Base-by-base conservation (phyloP, 345 rosid genomes). In the Bruguiera sexangula region DNA sequence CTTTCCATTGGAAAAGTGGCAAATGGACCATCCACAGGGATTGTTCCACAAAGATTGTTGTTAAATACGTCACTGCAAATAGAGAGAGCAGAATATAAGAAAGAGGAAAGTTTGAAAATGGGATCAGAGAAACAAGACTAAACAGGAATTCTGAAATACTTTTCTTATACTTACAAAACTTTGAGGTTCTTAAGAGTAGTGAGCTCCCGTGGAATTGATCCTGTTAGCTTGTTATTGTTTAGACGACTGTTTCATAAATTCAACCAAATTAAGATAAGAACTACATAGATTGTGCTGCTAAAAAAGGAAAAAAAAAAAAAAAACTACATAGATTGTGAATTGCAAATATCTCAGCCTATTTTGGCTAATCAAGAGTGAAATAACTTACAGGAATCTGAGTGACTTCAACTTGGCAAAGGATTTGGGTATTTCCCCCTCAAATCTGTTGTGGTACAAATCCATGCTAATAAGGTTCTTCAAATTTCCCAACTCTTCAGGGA, bases 11-110 rank as follows among this genome's bases (percentile, higher is more conserved):
- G 79, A 75, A 86, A 88, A 66, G 73, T 86, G 26, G 70, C 10
- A 26, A 88, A 88, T 34, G 93, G 91, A 31, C 93, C 93, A 73
- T 86, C 90, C 11, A 85, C 89, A 1, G 93, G 93, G 69, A 86
- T 82, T 32, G 93, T 88, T 73, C 91, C 93, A 31, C 91, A 88
- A 6, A 88, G 85, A 74, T 81, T 81, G 61, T 88, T 88, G 71
- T 82, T 81, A n/a, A 86, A 88, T 51, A 86, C 87, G 60, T 88
- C 93, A 46, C 93, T 88, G 88, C 80, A 74, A 64, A 11, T 22
- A 22, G 29, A 52, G 53, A 52, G 48, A 19, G 53, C 46, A 68
- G 63, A 65, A 34, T 19, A 57, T 31, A 61, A 63, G 15, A 30
- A 65, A 29, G 27, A 21, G 63, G 48, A 63, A 36, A 27, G 50